Base-by-base conservation (phyloP, 2,329 filamentous ascomycete species). In the Colletotrichum cereale region DNA sequence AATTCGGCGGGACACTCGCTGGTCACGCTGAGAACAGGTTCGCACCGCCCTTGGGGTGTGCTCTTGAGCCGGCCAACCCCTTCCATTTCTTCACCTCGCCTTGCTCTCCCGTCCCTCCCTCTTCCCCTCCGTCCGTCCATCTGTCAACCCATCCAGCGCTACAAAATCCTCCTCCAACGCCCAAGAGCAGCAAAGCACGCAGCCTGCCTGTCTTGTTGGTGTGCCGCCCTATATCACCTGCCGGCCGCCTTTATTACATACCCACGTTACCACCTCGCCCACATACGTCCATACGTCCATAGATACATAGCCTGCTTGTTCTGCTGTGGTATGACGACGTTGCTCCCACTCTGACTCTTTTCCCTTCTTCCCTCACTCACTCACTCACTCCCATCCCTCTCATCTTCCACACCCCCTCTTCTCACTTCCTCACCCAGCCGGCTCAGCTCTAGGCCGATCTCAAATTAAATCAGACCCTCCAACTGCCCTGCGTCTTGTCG, bases 321-420 rank as follows among this genome's bases (percentile, higher is more conserved):
- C 56, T 62, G 62, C 61, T 66, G 70, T 71, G 70, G 61, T 70
- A 71, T 72, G 70, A 72, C 70, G 72, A 72, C 72, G 68, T 67
- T 72, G 31, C 61, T 74, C 61, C 62, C 50, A 62, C 66, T 50
- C 57, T 56, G 62, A 50, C n/a, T 66, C 63, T 62, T 66, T 66
- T 53, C 44, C 40, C 62, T 60, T 66, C 34, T 53, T 52, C 40
- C 61, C 52, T 57, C 40, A 29, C 60, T 48, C 26, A 26, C 31
- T 57, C 36, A n/a, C 42, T 44, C 53, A 47, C 44, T 66, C 31
- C 38, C 42, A 8, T 11, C 21, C 21, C 31, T 36, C 21, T 26
- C 31, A 47, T 61, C 42, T 66, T n/a, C 50, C 47, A 58, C 65
- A 66, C 60, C 55, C 55, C 61, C 62, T 62, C 69, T 67, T 47